Evolutionary conservation across 208 protist species (phyloP).

Genomic region (Wallacemonas sp.): DNA sequence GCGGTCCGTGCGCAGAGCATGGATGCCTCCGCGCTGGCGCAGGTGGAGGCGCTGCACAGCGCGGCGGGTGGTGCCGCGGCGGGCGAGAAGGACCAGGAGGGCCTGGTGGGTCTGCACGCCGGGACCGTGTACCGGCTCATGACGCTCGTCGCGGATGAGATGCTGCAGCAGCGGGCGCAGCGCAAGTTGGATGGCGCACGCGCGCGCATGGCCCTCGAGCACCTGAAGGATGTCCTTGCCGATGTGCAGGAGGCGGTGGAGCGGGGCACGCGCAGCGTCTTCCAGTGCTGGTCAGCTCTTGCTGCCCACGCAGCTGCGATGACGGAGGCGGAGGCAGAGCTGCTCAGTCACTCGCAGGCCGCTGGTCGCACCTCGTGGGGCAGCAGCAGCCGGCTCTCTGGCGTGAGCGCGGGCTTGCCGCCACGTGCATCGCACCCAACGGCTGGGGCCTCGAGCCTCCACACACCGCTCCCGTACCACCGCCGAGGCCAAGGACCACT

Average conservation of each 20-base stretch:
- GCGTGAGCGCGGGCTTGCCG: neutral
- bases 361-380: neutral
- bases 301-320: neutral
- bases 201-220: conserved; percentile 39
- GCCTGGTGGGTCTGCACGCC: conserved; percentile 22
- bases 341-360: conserved; percentile 1
- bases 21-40: neutral
- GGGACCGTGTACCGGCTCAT: conserved; percentile 40
- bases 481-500: neutral
- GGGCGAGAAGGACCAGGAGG: conserved; percentile 5
- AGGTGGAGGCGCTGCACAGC: neutral
- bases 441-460: conserved; percentile 4
- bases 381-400: neutral
- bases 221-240: conserved; percentile 25
- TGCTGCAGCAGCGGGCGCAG: conserved; percentile 29
- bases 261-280: conserved; percentile 49
- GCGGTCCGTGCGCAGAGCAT: neutral
- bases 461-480: conserved; percentile 12
- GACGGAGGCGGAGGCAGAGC: neutral
- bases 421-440: neutral
- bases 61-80: neutral
- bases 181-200: conserved; percentile 56
- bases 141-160: conserved; percentile 39
- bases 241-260: conserved; percentile 53
- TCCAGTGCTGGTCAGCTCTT: conserved; percentile 15